Conservation (phyloP, 2,329 filamentous ascomycete species). For the Leptosphaerulina australis region DNA sequence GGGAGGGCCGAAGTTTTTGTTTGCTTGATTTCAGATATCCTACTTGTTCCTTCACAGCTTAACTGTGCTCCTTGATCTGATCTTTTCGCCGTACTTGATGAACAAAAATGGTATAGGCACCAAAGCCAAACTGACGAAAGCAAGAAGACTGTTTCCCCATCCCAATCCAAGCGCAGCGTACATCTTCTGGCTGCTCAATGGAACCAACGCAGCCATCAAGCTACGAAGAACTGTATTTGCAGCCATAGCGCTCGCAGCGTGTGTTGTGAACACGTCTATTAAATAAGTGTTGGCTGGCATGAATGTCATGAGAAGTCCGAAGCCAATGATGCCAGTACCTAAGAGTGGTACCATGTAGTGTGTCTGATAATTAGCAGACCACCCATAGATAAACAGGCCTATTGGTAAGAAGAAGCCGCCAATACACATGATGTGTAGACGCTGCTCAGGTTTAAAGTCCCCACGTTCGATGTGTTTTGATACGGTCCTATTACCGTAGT, state of each 20-base stretch:
- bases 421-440: constrained; percentile 42
- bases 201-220: constrained; percentile 49
- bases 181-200: constrained; percentile 49
- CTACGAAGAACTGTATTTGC: constrained; percentile 50
- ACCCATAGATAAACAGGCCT: constrained; percentile 49
- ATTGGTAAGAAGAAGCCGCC: constrained; percentile 44
- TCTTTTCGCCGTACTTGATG: constrained; percentile 42
- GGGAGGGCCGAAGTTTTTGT: no score
- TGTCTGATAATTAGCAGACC: constrained; percentile 40
- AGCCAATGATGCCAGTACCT: constrained; percentile 44
- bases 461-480: constrained; percentile 38
- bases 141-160: constrained; percentile 49
- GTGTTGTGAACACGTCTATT: constrained; percentile 50
- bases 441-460: constrained; percentile 46
- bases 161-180: constrained; percentile 49
- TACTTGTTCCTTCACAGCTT: constrained; percentile 26
- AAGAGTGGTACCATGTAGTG: constrained; percentile 49
- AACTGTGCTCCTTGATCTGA: constrained; percentile 37
- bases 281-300: constrained; percentile 51
- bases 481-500: constrained; percentile 41
- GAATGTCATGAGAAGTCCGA: constrained; percentile 45
- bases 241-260: constrained; percentile 52
- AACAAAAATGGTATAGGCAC: constrained; percentile 48
- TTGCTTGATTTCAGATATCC: no score
- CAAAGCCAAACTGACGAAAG: constrained; percentile 39